phyloP scores from a whole-genome alignment of 2,329 filamentous ascomycete species.

The Colletotrichum karsti region DNA sequence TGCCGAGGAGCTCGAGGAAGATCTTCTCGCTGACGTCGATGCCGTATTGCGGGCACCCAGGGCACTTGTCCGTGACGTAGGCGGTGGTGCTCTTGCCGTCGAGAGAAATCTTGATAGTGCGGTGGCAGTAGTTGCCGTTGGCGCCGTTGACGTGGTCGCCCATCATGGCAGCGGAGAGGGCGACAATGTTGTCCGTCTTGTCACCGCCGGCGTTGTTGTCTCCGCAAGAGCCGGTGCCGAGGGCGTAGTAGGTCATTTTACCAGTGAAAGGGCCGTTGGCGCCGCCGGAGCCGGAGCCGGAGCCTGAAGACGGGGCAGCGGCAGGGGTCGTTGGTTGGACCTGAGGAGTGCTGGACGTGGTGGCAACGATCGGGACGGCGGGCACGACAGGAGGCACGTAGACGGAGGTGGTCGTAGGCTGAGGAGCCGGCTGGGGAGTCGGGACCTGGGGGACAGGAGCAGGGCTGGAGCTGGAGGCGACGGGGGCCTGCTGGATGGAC shows the following conservation, averaged over 20 bases:
- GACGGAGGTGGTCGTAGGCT: slow-evolving; percentile 13
- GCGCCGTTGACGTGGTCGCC: slow-evolving; percentile 71
- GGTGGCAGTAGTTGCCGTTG: slow-evolving; percentile 68
- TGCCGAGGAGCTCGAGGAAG: slow-evolving; percentile 61
- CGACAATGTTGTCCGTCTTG: slow-evolving; percentile 68
- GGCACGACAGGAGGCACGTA: slow-evolving; percentile 15
- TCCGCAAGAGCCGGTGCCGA: slow-evolving; percentile 77
- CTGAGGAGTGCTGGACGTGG: slow-evolving; percentile 23
- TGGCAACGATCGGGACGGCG: neutral
- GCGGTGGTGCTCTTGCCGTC: slow-evolving; percentile 67
- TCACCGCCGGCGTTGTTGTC: slow-evolving; percentile 66
- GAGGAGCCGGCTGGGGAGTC: slow-evolving; percentile 25
- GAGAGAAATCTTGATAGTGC: slow-evolving; percentile 69
- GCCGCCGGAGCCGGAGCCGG: slow-evolving; percentile 25
- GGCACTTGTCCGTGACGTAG: slow-evolving; percentile 78
- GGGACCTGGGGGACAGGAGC: slow-evolving; percentile 34
- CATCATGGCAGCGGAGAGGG: slow-evolving; percentile 73
- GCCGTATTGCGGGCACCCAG: slow-evolving; percentile 64
- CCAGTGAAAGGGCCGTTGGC: slow-evolving; percentile 55
- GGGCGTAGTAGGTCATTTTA: slow-evolving; percentile 78
- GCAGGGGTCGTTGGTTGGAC: slow-evolving; percentile 22
- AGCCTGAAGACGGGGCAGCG: neutral
- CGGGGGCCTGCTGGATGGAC: slow-evolving; percentile 12
- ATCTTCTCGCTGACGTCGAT: slow-evolving; percentile 70
- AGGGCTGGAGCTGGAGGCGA: slow-evolving; percentile 10